Percentiles rank a stretch among this genome's conserved stretches.
Evolutionary conservation across 371 early-diverging fungal genomes (phyloP).

Genomic region (Mucor velutinosus): DNA sequence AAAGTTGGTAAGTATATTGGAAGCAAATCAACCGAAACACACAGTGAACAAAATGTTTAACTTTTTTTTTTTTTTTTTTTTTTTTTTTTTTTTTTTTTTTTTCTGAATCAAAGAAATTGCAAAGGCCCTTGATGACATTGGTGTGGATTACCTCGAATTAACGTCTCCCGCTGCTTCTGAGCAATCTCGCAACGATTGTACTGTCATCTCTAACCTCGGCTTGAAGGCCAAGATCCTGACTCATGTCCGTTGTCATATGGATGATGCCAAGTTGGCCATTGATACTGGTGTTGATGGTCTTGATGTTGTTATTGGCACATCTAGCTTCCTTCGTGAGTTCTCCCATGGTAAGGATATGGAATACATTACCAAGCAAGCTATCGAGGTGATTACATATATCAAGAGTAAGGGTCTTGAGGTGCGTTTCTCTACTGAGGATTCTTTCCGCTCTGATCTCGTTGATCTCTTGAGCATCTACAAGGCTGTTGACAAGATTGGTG

Average conservation of each 20-base stretch:
- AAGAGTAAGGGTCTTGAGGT: conserved; percentile 94
- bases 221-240: conserved; percentile 97
- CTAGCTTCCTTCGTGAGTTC: conserved; percentile 90
- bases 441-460: conserved; percentile 94
- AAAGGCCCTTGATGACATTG: conserved; percentile 93
- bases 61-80: not conserved
- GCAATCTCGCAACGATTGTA: conserved; percentile 90
- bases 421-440: conserved; percentile 96
- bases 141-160: conserved; percentile 96
- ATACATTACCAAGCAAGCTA: conserved; percentile 90
- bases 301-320: conserved; percentile 96
- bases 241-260: conserved; percentile 97
- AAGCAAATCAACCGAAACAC: not conserved
- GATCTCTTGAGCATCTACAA: conserved; percentile 93
- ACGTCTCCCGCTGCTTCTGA: conserved; percentile 96
- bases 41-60: not conserved
- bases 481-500: conserved; percentile 93
- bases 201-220: conserved; percentile 86
- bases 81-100: not conserved
- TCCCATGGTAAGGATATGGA: conserved; percentile 98
- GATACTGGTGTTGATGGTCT: conserved; percentile 96
- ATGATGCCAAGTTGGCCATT: conserved; percentile 93
- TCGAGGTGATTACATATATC: conserved; percentile 93
- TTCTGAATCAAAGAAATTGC: conserved; percentile 71
- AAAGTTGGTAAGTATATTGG: conserved; percentile 65